These are phyloP conservation scores for Brassica hybrid DNA, from an alignment of 441 rosid species.

Conservation along the genomic window DNA sequence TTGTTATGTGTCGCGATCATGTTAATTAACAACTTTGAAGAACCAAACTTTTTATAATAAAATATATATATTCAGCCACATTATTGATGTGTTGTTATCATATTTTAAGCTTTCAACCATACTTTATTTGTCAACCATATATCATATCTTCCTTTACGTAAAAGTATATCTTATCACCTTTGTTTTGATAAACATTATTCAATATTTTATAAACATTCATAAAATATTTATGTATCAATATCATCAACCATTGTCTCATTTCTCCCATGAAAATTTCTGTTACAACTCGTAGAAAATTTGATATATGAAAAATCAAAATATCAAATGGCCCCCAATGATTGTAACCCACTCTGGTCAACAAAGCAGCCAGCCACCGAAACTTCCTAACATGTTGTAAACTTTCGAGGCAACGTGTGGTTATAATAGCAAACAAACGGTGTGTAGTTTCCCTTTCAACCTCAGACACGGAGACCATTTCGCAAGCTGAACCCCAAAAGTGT, in stretches of 20 bases:
- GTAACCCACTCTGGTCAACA: slow-evolving; percentile 18
- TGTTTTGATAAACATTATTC: not conserved
- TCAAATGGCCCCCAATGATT: slow-evolving; percentile 1
- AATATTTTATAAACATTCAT: not conserved
- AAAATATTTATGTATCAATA: not conserved
- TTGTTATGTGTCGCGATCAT: no score
- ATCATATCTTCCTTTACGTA: slow-evolving; percentile 21
- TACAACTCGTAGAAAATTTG: no score
- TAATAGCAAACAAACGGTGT: not conserved
- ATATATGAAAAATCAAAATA: not conserved
- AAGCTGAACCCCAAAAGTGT: not conserved
- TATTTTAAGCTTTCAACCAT: slow-evolving; percentile 7
- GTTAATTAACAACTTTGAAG: no score
- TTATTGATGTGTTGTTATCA: not conserved
- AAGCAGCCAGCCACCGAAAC: slow-evolving; percentile 11
- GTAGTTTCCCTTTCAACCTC: slow-evolving; percentile 15
- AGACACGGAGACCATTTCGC: slow-evolving; percentile 28
- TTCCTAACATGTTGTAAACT: slow-evolving; percentile 16
- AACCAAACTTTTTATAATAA: no score
- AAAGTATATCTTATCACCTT: slow-evolving; percentile 23
- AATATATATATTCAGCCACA: not conserved
- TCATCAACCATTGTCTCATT: slow-evolving; percentile 8
- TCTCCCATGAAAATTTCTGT: not conserved
- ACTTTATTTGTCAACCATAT: not conserved
- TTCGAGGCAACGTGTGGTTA: not conserved